Evolutionary conservation across 345 rosid species (phyloP), one percentile per base, ranked within the genome.

Genomic region (Psidium guajava): DNA sequence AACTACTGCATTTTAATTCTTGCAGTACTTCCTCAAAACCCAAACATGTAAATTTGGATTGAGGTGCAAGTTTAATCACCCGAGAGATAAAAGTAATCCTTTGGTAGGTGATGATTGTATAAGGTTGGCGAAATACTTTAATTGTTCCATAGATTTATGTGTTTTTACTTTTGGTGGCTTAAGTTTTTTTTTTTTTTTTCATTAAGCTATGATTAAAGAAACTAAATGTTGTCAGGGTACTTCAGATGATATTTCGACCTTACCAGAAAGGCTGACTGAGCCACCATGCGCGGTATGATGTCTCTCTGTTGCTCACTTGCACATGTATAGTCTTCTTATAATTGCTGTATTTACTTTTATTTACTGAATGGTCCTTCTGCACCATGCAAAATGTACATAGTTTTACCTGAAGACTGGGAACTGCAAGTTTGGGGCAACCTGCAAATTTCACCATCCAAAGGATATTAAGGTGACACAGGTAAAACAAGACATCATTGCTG

Each of bases 21-120:
- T 93, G 91, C 91, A 97, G 99, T 97, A 91, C 89, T 97, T 92
- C 87, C 42, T 97, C 74, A 97, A 97, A 89, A 97, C 99, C 80
- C 97, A 94, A 91, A 94, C 92, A 86, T 97, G 98, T 96, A 97
- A 94, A 91, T 97, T 93, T 91, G 99, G 95, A 54, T 84, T 87
- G 32, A 94, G 91, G 88, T 97, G 99, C 97, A 95, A 90, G 92
- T 97, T 97, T 90, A 97, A 97, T 93, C 99, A 97, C 91, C 99
- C 98, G 10, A 93, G 85, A 89, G 93, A 91, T 82, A 87, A 83
- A 21, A 61, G 87, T 85, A 88, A 86, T 85, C 61, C 82, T 82
- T 83, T 24, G 91, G 99, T 95, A 91, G 83, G 95, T 90, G 54
- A 57, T 84, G 47, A 47, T 82, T 42, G 47, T 84, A 86, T 84